These are phyloP conservation scores for Chaetomium cochliodes DNA, from an alignment of 495 filamentous ascomycete genomes.

Conservation along the genomic window DNA sequence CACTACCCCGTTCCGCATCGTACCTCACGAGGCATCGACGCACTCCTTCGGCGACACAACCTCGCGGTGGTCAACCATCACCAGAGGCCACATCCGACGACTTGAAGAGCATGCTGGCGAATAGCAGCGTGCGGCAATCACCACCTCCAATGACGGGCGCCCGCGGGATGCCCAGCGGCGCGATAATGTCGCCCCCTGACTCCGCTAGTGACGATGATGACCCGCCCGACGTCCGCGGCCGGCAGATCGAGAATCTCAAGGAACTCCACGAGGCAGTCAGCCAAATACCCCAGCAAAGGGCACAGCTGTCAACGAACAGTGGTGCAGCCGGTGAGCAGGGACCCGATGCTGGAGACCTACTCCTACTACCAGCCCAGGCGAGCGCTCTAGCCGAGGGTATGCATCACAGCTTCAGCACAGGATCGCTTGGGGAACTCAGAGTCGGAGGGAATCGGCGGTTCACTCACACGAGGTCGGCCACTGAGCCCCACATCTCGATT, in stretches of 20 bases:
- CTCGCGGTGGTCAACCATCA: slow-evolving; percentile 38
- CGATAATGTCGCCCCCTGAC: slow-evolving; percentile 84
- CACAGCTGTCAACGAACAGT: slow-evolving; percentile 57
- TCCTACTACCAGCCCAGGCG: slow-evolving; percentile 37
- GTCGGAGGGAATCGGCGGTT: slow-evolving; percentile 44
- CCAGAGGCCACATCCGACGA: slow-evolving; percentile 50
- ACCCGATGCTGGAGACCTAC: slow-evolving; percentile 35
- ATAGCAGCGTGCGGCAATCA: slow-evolving; percentile 67
- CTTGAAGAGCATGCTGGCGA: slow-evolving; percentile 49
- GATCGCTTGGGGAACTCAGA: slow-evolving; percentile 38
- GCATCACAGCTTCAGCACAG: slow-evolving; percentile 39
- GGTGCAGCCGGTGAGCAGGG: slow-evolving; percentile 23
- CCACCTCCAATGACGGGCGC: slow-evolving; percentile 71
- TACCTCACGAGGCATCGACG: slow-evolving; percentile 64
- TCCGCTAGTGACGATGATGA: slow-evolving; percentile 87
- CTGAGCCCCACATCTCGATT: slow-evolving; percentile 64
- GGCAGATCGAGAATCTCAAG: slow-evolving; percentile 63
- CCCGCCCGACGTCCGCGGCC: slow-evolving; percentile 44
- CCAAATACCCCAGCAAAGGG: slow-evolving; percentile 67
- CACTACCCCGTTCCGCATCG: slow-evolving; percentile 69
- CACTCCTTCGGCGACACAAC: slow-evolving; percentile 45
- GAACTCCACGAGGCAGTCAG: slow-evolving; percentile 82
- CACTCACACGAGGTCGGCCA: slow-evolving; percentile 79
- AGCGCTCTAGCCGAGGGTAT: slow-evolving; percentile 38
- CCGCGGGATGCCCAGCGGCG: slow-evolving; percentile 67